phyloP scores from a whole-genome alignment of 257 asterid species.

The Echium plantagineum region DNA sequence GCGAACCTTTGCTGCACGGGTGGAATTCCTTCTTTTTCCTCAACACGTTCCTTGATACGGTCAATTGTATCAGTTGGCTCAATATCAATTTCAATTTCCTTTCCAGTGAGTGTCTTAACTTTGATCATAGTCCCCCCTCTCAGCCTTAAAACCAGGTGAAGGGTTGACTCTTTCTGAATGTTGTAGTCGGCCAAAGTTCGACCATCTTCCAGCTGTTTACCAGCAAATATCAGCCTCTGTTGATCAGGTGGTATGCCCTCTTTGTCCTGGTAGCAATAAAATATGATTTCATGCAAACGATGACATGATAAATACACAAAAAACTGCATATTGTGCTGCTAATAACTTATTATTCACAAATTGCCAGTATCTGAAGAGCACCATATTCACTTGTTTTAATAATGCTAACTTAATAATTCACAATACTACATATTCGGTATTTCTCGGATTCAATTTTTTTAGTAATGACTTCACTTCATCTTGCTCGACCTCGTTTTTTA shows the following conservation, averaged over 20 bases:
- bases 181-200: not conserved
- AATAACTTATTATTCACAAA: no score
- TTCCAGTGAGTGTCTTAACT: not conserved
- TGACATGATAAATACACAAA: no score
- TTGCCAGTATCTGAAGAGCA: no score
- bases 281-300: no score
- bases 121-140: not conserved
- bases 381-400: no score
- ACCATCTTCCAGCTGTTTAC: not conserved
- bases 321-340: no score
- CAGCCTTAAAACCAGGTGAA: not conserved
- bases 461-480: no score
- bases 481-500: no score
- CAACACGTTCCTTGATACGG: conserved; percentile 60
- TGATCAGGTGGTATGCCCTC: not conserved
- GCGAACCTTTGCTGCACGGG: conserved; percentile 59
- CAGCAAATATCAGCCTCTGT: not conserved
- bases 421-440: no score
- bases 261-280: not conserved
- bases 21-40: conserved; percentile 80
- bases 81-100: conserved; percentile 10
- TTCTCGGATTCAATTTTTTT: no score
- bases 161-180: not conserved
- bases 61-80: conserved; percentile 70
- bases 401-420: no score